Evolutionary conservation across 1,139 yeast genomes (phyloP).

Genomic region (Barnettozyma hawaiiensis): DNA sequence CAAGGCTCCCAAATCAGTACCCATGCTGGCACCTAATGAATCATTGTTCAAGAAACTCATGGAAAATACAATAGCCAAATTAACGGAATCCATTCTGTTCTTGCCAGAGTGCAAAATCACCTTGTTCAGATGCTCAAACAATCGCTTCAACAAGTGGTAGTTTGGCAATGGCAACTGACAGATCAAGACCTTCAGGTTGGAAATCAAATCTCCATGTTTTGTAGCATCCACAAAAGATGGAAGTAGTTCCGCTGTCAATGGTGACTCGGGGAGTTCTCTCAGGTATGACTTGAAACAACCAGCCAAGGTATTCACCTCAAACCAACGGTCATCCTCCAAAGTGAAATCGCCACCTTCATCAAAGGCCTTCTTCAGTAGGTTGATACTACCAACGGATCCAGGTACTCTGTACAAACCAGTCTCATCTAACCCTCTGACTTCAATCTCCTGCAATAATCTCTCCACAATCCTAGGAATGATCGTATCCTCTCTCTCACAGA

Average conservation of each 20-base stretch:
- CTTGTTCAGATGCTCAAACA: constrained; percentile 62
- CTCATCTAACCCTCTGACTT: constrained; percentile 78
- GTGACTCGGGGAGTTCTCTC: constrained; percentile 85
- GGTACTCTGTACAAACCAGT: constrained; percentile 91
- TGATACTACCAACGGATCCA: constrained; percentile 78
- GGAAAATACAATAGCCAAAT: constrained; percentile 71
- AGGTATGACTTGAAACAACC: constrained; percentile 83
- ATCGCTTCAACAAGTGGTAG: constrained; percentile 58
- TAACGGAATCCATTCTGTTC: constrained; percentile 76
- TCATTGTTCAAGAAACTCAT: constrained; percentile 48
- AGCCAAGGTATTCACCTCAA: constrained; percentile 84
- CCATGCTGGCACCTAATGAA: constrained; percentile 36
- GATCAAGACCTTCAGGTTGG: constrained; percentile 41
- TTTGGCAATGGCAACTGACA: constrained; percentile 55
- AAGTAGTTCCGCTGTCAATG: constrained; percentile 59
- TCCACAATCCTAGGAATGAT: constrained; percentile 62
- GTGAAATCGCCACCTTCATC: constrained; percentile 67
- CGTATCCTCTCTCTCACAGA: constrained; percentile 67
- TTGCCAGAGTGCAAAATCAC: constrained; percentile 54
- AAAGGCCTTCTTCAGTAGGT: constrained; percentile 61
- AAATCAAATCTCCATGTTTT: constrained; percentile 30
- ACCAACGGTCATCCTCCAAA: constrained; percentile 61
- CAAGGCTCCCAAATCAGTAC: constrained; percentile 36
- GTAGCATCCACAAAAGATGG: constrained; percentile 41
- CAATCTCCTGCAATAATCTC: constrained; percentile 66